These are phyloP conservation scores for Akebia trifoliata DNA, from an alignment of 164 flowering plant species.

Conservation along the genomic window DNA sequence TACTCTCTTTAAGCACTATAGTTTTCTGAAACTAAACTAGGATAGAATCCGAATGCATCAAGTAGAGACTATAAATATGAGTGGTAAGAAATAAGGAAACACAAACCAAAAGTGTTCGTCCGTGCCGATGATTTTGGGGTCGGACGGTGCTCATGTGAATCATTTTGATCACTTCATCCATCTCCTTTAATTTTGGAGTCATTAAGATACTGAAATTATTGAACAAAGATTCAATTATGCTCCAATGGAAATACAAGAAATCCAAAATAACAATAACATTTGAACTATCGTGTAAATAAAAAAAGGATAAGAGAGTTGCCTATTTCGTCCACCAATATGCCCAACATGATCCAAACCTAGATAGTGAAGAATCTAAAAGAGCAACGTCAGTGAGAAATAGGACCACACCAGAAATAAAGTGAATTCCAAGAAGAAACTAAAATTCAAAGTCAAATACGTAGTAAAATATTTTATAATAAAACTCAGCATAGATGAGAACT, in stretches of 20 bases:
- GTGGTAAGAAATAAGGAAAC: background rate
- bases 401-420: background rate
- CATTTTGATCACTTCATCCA: conserved; percentile 79
- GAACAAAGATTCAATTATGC: conserved; percentile 8
- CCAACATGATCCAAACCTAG: conserved; percentile 99
- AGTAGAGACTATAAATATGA: too few species aligned
- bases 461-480: too few species aligned
- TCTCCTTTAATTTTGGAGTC: conserved; percentile 81
- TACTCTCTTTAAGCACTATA: too few species aligned
- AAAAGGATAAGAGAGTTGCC: conserved; percentile 37
- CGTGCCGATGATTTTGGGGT: conserved; percentile 22
- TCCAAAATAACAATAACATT: background rate
- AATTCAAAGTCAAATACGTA: too few species aligned
- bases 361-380: conserved; percentile 90
- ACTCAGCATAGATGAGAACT: background rate
- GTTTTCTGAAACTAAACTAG: too few species aligned
- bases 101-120: conserved; percentile 82
- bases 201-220: conserved; percentile 52
- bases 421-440: too few species aligned
- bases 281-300: background rate
- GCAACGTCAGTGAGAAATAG: conserved; percentile 15
- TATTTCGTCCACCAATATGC: conserved; percentile 87
- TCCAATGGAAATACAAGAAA: background rate
- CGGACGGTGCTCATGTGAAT: conserved; percentile 44
- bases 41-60: too few species aligned